Conservation (phyloP, 2,329 filamentous ascomycete genomes). For the Chrysoporthe puriensis region DNA sequence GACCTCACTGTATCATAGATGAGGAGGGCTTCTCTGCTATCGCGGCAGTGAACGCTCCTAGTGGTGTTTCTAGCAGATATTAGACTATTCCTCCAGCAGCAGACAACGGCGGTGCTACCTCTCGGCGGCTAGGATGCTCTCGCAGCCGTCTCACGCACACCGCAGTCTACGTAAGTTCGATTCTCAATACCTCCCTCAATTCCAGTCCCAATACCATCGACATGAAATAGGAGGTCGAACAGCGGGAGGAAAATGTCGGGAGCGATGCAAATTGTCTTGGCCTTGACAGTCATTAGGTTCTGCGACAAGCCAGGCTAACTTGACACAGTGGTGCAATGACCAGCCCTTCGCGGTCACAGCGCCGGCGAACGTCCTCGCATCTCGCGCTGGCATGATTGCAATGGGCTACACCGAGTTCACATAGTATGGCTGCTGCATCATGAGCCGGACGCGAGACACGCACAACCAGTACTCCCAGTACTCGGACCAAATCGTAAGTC, state of each 20-base stretch:
- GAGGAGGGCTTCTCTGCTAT: neutral
- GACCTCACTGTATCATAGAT: neutral
- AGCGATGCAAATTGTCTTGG: no score
- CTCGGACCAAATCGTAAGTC: neutral
- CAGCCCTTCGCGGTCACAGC: neutral
- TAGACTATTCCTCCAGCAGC: neutral
- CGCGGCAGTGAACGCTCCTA: neutral
- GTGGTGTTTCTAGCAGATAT: neutral
- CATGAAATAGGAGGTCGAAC: no score
- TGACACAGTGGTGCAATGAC: conserved; percentile 1
- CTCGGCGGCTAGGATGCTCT: neutral
- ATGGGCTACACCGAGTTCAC: neutral
- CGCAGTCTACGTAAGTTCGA: conserved; percentile 1
- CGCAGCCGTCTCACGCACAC: neutral
- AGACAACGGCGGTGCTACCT: neutral
- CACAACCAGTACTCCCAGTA: conserved; percentile 6
- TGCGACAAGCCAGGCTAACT: neutral
- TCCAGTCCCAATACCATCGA: no score
- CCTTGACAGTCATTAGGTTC: neutral
- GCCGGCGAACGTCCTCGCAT: neutral
- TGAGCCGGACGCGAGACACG: neutral
- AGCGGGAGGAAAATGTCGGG: no score
- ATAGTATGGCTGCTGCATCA: neutral
- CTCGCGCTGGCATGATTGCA: neutral
- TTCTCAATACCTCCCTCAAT: no score